Evolutionary conservation across 371 early-diverging fungal genomes (phyloP).

Genomic region (Lichtheimia ornata): DNA sequence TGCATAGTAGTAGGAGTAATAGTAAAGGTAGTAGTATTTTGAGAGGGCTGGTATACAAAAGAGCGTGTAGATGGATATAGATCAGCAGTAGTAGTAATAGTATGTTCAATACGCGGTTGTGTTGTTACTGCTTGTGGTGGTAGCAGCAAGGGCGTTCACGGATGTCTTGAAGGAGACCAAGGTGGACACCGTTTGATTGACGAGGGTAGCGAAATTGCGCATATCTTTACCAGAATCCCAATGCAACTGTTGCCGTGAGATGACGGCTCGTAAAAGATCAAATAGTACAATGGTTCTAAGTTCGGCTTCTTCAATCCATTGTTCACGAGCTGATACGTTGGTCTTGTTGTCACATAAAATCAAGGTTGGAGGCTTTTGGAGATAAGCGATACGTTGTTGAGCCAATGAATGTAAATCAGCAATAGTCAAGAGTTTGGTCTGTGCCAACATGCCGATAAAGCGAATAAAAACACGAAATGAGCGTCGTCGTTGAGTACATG

Average conservation of each 20-base stretch:
- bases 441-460: conserved; percentile 38
- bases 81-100: too few relatives aligned
- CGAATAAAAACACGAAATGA: conserved; percentile 37
- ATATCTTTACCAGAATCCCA: conserved; percentile 1
- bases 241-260: neutral
- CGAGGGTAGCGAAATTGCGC: neutral
- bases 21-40: too few relatives aligned
- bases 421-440: conserved; percentile 36
- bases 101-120: too few relatives aligned
- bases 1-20: too few relatives aligned
- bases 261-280: neutral
- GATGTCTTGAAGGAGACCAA: neutral
- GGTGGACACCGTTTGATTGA: conserved; percentile 1
- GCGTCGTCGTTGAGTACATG: conserved; percentile 17
- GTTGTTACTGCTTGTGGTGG: too few relatives aligned
- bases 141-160: neutral
- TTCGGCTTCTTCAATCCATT: neutral
- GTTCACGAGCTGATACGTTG: neutral
- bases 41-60: too few relatives aligned
- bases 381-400: conserved; percentile 28
- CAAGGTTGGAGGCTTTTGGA: neutral
- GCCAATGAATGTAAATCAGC: conserved; percentile 34
- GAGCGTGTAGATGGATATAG: too few relatives aligned
- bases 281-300: neutral
- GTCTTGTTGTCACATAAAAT: neutral